These are phyloP conservation scores for Xylogone sp. DNA, from an alignment of 2,329 filamentous ascomycete species.

Conservation along the genomic window DNA sequence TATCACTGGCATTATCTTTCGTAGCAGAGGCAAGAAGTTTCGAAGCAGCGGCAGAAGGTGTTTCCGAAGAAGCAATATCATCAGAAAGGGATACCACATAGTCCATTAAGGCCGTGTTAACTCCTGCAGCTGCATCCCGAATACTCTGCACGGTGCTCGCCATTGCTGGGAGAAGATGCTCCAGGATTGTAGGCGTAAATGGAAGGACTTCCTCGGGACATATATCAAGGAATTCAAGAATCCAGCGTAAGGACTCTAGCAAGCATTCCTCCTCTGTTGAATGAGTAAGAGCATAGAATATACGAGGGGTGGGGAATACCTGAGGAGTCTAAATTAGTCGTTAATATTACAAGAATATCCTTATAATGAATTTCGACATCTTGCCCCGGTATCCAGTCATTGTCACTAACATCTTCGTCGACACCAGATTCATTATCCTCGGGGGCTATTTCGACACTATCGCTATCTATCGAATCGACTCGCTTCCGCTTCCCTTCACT, in stretches of 20 bases:
- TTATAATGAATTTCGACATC: slow-evolving; percentile 93
- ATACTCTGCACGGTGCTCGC: slow-evolving; percentile 89
- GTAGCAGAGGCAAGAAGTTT: slow-evolving; percentile 38
- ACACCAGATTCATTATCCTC: slow-evolving; percentile 53
- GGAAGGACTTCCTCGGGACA: slow-evolving; percentile 94
- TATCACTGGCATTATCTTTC: slow-evolving; percentile 25
- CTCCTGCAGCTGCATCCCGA: slow-evolving; percentile 79
- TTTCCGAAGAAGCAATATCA: slow-evolving; percentile 41
- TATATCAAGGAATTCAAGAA: slow-evolving; percentile 94
- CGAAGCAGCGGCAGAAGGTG: slow-evolving; percentile 30
- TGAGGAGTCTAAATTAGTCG: slow-evolving; percentile 81
- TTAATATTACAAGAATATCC: slow-evolving; percentile 86
- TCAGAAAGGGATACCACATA: slow-evolving; percentile 91
- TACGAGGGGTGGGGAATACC: slow-evolving; percentile 49
- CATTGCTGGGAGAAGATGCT: slow-evolving; percentile 89
- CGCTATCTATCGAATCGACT: slow-evolving; percentile 66
- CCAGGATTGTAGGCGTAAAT: slow-evolving; percentile 88
- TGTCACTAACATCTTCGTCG: slow-evolving; percentile 59
- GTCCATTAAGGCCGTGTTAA: slow-evolving; percentile 88
- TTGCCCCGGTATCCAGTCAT: slow-evolving; percentile 96
- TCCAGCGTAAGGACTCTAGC: slow-evolving; percentile 88
- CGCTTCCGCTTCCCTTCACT: slow-evolving; percentile 63
- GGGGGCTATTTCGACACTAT: slow-evolving; percentile 39
- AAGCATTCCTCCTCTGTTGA: slow-evolving; percentile 80
- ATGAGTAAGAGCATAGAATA: slow-evolving; percentile 9